Base-by-base conservation (phyloP, 345 rosid species). In the Excoecaria cochinchinensis region DNA sequence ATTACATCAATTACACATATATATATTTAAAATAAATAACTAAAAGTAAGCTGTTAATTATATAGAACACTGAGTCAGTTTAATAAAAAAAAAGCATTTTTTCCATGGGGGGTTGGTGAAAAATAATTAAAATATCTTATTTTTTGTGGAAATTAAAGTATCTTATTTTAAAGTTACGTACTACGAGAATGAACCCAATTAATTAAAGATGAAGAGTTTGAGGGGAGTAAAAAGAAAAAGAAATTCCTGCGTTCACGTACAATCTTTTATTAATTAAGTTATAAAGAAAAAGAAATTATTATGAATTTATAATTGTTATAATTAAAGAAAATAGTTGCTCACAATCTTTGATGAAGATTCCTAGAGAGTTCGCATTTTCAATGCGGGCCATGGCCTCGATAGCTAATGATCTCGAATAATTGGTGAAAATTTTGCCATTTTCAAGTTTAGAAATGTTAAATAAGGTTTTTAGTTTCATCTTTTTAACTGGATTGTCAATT, bases 311-410 rank as follows among this genome's bases (percentile, higher is more conserved):
- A 62, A 56, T 21, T 21, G 48, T 6, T 6, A 14, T 4, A 22
- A n/a, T 14, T 11, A 59, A 14, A 58, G 44, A 40, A 71, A 56
- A 70, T 74, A 51, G 55, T 67, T 60, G 66, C 8, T 42, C 53
- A 8, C 47, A 67, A 82, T 75, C 58, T 76, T 75, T 61, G n/a
- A 8, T 38, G 65, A 71, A 82, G 86, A 83, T 81, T 81, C 85
- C 84, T 24, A 61, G 9, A 39, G 40, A 47, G 64, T 76, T 51
- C 71, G 38, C 71, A 77, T 67, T 67, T 80, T 74, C 81, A 77
- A 57, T 57, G 80, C 65, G 82, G 85, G 78, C 71, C 84, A 80
- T 36, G 48, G 53, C 16, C 61, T 47, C 51, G 44, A 76, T 80
- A 76, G 69, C 80, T 59, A 80, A 78, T 71, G 64, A 68, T 82